Evolutionary conservation across 352 stramenopile genomes (phyloP).

Genomic region (Pythium phragmitis): DNA sequence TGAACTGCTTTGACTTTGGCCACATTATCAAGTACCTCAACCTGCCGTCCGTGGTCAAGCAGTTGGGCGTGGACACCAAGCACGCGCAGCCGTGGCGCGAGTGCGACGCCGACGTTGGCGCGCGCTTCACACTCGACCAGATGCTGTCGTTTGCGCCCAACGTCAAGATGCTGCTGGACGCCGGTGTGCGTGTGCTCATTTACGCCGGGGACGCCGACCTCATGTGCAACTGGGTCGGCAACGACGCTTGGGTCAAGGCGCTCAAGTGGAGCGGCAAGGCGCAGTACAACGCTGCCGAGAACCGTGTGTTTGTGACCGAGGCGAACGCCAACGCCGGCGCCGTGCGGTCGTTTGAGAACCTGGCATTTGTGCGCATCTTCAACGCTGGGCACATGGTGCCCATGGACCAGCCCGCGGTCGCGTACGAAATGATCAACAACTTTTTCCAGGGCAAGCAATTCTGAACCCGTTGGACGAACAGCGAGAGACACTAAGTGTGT

Average conservation of each 20-base stretch:
- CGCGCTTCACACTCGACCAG: slow-evolving; percentile 54
- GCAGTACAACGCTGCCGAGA: slow-evolving; percentile 54
- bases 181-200: slow-evolving; percentile 22
- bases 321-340: slow-evolving; percentile 17
- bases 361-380: slow-evolving; percentile 89
- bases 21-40: too few relatives aligned
- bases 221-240: slow-evolving; percentile 94
- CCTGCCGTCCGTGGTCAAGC: slow-evolving; percentile 2
- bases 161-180: slow-evolving; percentile 69
- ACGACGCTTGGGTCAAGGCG: slow-evolving; percentile 84
- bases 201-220: slow-evolving; percentile 86
- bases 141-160: slow-evolving; percentile 10
- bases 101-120: slow-evolving; percentile 87
- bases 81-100: slow-evolving; percentile 49
- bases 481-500: too few relatives aligned
- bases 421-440: slow-evolving; percentile 76
- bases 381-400: slow-evolving; percentile 92
- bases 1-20: too few relatives aligned
- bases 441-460: slow-evolving; percentile 45
- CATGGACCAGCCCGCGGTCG: slow-evolving; percentile 73
- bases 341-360: slow-evolving; percentile 18
- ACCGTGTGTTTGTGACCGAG: slow-evolving; percentile 20
- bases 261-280: slow-evolving; percentile 84
- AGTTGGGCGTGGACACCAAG: background rate
- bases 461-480: background rate